These are phyloP conservation scores for Aspergillus tanneri DNA, from an alignment of 2,329 filamentous ascomycete genomes.

Conservation along the genomic window DNA sequence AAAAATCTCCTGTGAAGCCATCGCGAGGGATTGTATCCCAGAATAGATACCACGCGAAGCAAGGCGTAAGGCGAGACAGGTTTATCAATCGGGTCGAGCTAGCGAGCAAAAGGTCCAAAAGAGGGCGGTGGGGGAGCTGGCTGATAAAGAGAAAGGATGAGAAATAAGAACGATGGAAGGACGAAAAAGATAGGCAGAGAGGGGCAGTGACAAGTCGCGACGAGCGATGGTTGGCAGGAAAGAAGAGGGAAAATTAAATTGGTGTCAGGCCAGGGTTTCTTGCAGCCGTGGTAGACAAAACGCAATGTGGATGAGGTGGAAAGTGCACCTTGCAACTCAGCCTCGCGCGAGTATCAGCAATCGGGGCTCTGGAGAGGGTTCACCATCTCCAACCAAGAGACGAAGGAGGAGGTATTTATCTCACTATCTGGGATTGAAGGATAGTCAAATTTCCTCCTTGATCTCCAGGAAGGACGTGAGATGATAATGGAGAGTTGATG, in stretches of 20 bases:
- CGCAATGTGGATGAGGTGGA: neutral
- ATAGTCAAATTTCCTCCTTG: too few relatives aligned
- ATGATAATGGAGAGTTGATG: too few relatives aligned
- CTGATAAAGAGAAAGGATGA: neutral
- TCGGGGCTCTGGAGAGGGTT: slow-evolving; percentile 8
- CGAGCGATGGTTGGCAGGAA: neutral
- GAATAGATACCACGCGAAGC: slow-evolving; percentile 25
- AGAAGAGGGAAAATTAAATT: too few relatives aligned
- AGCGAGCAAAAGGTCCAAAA: neutral
- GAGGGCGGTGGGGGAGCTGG: slow-evolving; percentile 1
- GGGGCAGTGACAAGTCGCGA: neutral
- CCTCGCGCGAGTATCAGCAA: slow-evolving; percentile 14
- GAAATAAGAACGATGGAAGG: neutral
- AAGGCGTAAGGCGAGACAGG: slow-evolving; percentile 16
- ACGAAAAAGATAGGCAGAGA: neutral
- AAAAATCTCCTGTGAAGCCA: slow-evolving; percentile 35
- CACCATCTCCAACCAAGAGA: slow-evolving; percentile 11
- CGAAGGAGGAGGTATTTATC: too few relatives aligned
- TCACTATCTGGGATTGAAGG: too few relatives aligned
- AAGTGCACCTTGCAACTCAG: slow-evolving; percentile 26
- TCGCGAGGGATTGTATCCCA: slow-evolving; percentile 19
- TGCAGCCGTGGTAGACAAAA: too few relatives aligned
- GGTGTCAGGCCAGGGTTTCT: too few relatives aligned
- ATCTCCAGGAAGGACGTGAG: too few relatives aligned
- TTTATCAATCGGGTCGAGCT: slow-evolving; percentile 1